These are phyloP conservation scores for Hypocrella siamensis DNA, from an alignment of 2,329 filamentous ascomycete species.

Conservation along the genomic window DNA sequence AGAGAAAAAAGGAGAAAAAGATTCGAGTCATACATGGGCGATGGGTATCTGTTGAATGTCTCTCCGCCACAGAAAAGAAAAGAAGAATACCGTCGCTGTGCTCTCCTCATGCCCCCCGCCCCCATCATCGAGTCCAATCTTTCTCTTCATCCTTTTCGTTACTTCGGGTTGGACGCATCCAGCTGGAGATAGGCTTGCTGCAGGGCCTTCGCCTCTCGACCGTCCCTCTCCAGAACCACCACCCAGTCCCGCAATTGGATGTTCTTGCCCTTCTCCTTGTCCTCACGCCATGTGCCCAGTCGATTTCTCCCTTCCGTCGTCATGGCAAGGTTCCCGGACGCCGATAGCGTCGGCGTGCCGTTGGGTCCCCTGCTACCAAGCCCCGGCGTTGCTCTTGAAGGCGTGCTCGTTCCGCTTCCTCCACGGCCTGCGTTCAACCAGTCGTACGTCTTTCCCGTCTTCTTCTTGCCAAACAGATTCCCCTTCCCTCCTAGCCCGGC, in stretches of 20 bases:
- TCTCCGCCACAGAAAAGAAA: no score
- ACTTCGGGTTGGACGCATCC: slow-evolving; percentile 31
- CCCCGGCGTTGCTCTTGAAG: slow-evolving; percentile 19
- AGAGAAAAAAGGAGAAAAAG: slow-evolving; percentile 10
- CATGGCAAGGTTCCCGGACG: slow-evolving; percentile 22
- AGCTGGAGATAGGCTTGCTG: slow-evolving; percentile 40
- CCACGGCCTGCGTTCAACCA: slow-evolving; percentile 49
- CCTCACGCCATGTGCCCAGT: slow-evolving; percentile 64
- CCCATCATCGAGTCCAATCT: background rate
- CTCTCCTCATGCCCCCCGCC: background rate
- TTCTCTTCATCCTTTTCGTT: slow-evolving; percentile 6
- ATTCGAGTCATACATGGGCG: slow-evolving; percentile 1
- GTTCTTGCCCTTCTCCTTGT: slow-evolving; percentile 56
- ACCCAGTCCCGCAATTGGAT: slow-evolving; percentile 80
- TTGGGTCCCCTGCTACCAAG: slow-evolving; percentile 15
- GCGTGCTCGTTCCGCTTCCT: slow-evolving; percentile 38
- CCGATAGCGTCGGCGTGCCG: slow-evolving; percentile 15
- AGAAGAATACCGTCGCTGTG: background rate
- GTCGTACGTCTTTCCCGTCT: slow-evolving; percentile 51
- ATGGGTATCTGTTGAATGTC: slow-evolving; percentile 4
- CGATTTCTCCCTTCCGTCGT: slow-evolving; percentile 45
- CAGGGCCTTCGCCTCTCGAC: slow-evolving; percentile 46
- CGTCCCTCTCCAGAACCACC: slow-evolving; percentile 63
- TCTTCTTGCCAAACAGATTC: slow-evolving; percentile 40
- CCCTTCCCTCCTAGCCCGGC: slow-evolving; percentile 47